Evolutionary conservation across 371 early-diverging fungal genomes (phyloP), one percentile per base, ranked within the genome.

Genomic region (Polyrhizophydium stewartii): DNA sequence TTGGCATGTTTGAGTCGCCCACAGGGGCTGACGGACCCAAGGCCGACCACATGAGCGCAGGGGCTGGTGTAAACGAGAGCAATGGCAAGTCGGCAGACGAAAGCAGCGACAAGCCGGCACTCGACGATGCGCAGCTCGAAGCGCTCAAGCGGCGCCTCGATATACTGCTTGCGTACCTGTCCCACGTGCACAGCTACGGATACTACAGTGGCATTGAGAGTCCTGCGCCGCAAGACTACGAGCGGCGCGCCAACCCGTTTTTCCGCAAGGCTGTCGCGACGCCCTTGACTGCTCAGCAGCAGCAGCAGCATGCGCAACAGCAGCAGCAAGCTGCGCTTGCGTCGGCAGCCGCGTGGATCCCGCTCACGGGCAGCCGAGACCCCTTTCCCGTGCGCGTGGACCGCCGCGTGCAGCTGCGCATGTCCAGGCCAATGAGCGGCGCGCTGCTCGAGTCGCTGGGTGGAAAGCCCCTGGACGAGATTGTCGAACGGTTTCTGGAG

Each of bases 141-240:
- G 32, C 47, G 47, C 52, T 66, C 30, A 89, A 89, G 64, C 78
- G 85, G 27, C 73, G 77, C 28, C 74, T 97, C 59, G 97, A 97
- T 70, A 67, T 95, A 63, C 75, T 84, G 58, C 82, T 95, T 47
- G 83, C 83, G 60, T 97, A 96, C 63, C 76, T 94, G 38, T 86
- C 94, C 55, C 83, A 85, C n/a, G 94, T 94, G 9, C 94, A 94
- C 74, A 82, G 87, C 71, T 96, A 89, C 64, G 95, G 95, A 79
- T 96, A 94, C 76, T 97, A 97, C 79, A 89, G 90, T 64, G 92
- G 88, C 21, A 69, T 86, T 33, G 92, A 91, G 43, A 85, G 89
- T 46, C 89, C 90, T 58, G 88, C 87, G 38, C 62, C 81, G 2
- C 93, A 95, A 67, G 96, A 95, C 68, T 85, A 93, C 64, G 63